Evolutionary conservation across 2,329 filamentous ascomycete species (phyloP), one percentile per base, ranked within the genome.

Genomic region (Apiospora aurea): DNA sequence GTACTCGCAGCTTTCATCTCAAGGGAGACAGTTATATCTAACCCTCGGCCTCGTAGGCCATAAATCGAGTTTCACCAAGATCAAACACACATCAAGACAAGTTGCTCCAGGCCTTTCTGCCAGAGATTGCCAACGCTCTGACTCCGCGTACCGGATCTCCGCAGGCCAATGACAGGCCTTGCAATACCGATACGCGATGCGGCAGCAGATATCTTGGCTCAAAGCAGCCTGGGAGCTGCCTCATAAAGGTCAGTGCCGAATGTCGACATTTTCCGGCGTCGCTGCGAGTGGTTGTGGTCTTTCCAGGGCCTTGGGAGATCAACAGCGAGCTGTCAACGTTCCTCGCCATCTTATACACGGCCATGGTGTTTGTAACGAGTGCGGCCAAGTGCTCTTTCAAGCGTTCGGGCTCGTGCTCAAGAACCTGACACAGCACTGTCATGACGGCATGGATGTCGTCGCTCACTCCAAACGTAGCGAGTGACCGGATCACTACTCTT

Each of bases 111-210:
- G 83, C 84, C 69, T 81, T 81, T 70, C 87, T 83, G 4, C 88
- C 87, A 72, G 79, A 75, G 70, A 87, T 82, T 24, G 88, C 88
- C 67, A 81, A 82, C 71, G 82, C 85, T 67, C 89, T 83, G 64
- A 90, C 82, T 73, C 88, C 87, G 64, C 89, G 82, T 11, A 88
- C 85, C 7, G 81, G 78, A 74, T 90, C 87, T 1, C 88, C 88
- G 69, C 87, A 88, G 1, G 87, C 87, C 11, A 81, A 75, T 1
- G 85, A 84, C 72, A 90, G 76, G 69, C 87, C 83, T 4, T 85
- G 81, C 72, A 85, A 81, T 61, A 89, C 82, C 70, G 80, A 80
- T 41, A 82, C 82, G 61, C 83, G 83, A 74, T 85, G 82, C 0
- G 85, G 80, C 68, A 87, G 75, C 26, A 89, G 76, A 67, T 85